Conservation (phyloP, 2,329 filamentous ascomycete species). For the Pyrenophora teres region DNA sequence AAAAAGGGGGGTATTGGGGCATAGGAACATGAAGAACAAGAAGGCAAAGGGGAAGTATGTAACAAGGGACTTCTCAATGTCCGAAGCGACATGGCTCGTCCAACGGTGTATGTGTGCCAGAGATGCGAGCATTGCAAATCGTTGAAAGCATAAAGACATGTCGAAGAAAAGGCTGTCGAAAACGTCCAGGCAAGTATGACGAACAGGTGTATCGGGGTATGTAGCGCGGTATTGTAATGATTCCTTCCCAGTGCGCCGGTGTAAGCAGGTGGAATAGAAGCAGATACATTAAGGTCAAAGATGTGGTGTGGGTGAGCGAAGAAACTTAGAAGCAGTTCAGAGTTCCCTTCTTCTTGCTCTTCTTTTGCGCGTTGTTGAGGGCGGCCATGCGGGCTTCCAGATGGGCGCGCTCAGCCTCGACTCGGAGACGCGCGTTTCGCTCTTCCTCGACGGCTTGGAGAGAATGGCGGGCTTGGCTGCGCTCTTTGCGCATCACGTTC, state of each 20-base stretch:
- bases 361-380: conserved; percentile 85
- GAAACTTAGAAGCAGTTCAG: conserved; percentile 88
- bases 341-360: conserved; percentile 92
- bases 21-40: conserved; percentile 9
- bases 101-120: conserved; percentile 15
- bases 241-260: conserved; percentile 29
- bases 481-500: conserved; percentile 65
- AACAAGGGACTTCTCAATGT: conserved; percentile 6
- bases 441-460: conserved; percentile 96
- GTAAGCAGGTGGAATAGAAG: conserved; percentile 28
- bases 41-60: conserved; percentile 8
- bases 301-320: conserved; percentile 9
- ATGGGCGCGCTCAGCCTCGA: conserved; percentile 84
- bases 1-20: conserved; percentile 16
- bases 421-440: conserved; percentile 85
- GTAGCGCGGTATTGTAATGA: conserved; percentile 30
- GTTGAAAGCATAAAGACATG: conserved; percentile 31
- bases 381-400: conserved; percentile 80
- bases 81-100: conserved; percentile 12
- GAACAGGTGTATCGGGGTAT: conserved; percentile 30
- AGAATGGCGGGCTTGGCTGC: conserved; percentile 63
- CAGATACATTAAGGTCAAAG: conserved; percentile 23
- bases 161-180: conserved; percentile 18
- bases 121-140: conserved; percentile 26
- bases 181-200: conserved; percentile 4